Evolutionary conservation across 192 early-diverging fungal genomes (phyloP), one percentile per base, ranked within the genome.

Genomic region (Pilobolus umbonatus): DNA sequence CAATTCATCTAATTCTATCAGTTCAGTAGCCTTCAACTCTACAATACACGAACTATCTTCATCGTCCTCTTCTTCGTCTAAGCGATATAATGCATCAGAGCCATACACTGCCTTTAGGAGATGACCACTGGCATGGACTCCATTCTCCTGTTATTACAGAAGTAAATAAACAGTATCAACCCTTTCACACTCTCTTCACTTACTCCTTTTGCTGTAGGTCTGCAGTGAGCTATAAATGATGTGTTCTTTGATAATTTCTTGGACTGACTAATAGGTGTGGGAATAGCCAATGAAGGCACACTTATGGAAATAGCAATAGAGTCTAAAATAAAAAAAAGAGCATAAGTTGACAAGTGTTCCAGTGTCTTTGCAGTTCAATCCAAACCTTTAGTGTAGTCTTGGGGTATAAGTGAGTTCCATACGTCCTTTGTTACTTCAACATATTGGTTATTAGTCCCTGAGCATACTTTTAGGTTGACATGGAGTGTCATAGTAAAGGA

Each of bases 1-100:
- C 7, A 85, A 56, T 55, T 87, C 83, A 48, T 80, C 77, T 22
- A 87, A 62, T 36, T 80, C 80, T 22, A 85, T 75, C n/a, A 77
- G 57, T 38, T 69, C 54, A 6, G 74, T 64, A 29, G 38, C 55
- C 36, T 75, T 64, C 9, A 85, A 28, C 22, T 57, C 32, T n/a
- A 52, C 28, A 35, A 24, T 22, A 12, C 49, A 55, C 4, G 12
- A 17, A 5, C 32, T 26, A 36, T 48, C 65, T 2, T 61, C 50
- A 21, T 54, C 50, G 0, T 64, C 39, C 10, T 68, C 55, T 30
- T 60, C 61, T 46, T 59, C 55, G 10, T 60, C 43, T 39, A 64
- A 25, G 3, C 32, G 38, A 34, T 39, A 32, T n/a, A 67, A 49
- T 31, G 40, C 52, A 21, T 62, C 57, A 4, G 35, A 42, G 17